Conservation (phyloP, 2,329 filamentous ascomycete genomes). For the Lomentospora prolificans region DNA sequence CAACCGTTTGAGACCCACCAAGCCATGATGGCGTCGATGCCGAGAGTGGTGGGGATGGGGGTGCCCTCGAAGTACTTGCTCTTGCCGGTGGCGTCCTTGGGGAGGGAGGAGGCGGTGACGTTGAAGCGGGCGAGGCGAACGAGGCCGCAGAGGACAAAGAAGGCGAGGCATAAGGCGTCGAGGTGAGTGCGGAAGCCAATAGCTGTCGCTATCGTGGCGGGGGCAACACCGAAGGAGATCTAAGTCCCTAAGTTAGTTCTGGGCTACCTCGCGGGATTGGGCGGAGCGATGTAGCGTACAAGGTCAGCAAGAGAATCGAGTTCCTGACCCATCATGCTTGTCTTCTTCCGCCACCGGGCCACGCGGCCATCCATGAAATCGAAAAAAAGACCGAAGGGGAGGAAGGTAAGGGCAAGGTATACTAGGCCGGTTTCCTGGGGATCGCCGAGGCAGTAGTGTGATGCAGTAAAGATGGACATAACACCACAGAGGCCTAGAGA, state of each 20-base stretch:
- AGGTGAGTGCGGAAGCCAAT: slow-evolving; percentile 75
- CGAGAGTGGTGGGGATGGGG: slow-evolving; percentile 84
- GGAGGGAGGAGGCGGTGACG: slow-evolving; percentile 79
- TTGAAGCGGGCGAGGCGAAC: slow-evolving; percentile 95
- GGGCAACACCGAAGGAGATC: slow-evolving; percentile 93
- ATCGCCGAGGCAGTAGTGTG: slow-evolving; percentile 81
- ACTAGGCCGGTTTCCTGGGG: slow-evolving; percentile 57
- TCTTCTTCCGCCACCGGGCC: slow-evolving; percentile 93
- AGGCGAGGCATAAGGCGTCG: slow-evolving; percentile 71
- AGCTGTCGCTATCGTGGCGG: slow-evolving; percentile 77
- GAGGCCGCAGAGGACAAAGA: slow-evolving; percentile 91
- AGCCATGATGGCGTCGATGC: slow-evolving; percentile 73
- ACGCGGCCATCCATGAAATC: slow-evolving; percentile 98
- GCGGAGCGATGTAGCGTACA: slow-evolving; percentile 50
- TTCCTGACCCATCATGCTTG: slow-evolving; percentile 95
- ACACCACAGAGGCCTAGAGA: slow-evolving; percentile 65
- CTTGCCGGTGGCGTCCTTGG: slow-evolving; percentile 87
- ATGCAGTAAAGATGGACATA: slow-evolving; percentile 90
- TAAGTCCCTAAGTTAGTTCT: no score
- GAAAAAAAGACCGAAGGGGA: slow-evolving; percentile 91
- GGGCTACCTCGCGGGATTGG: no score
- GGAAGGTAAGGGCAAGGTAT: slow-evolving; percentile 74
- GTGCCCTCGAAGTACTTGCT: slow-evolving; percentile 95
- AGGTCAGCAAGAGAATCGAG: slow-evolving; percentile 91
- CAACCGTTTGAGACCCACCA: slow-evolving; percentile 79